These are phyloP conservation scores for Hypomontagnella submonticulosa DNA, from an alignment of 495 filamentous ascomycete genomes.

Conservation along the genomic window DNA sequence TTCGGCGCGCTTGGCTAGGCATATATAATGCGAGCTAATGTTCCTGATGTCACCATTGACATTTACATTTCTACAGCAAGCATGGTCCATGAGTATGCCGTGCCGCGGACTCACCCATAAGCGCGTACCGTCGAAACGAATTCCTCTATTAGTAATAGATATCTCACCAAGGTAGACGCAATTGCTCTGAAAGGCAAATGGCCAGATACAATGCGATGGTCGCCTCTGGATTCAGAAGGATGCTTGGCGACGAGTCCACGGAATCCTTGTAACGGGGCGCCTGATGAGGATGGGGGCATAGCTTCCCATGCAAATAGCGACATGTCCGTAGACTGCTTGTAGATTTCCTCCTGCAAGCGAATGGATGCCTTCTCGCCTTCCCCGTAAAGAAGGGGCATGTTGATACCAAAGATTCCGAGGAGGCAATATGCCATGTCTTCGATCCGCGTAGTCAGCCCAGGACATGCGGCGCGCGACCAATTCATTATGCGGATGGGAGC, in stretches of 20 bases:
- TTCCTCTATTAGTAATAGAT: constrained; percentile 1
- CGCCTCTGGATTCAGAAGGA: neutral
- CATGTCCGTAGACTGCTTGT: neutral
- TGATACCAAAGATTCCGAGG: constrained; percentile 19
- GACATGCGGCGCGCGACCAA: constrained; percentile 15
- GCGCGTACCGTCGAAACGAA: neutral
- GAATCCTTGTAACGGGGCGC: neutral
- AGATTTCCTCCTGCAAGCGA: constrained; percentile 4
- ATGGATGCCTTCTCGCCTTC: constrained; percentile 17
- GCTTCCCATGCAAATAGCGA: constrained; percentile 4
- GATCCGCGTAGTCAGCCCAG: constrained; percentile 20
- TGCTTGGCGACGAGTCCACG: constrained; percentile 2
- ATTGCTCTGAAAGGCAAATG: neutral
- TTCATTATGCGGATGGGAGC: neutral
- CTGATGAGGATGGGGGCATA: neutral
- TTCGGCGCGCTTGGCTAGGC: too few species aligned
- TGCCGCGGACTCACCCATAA: neutral
- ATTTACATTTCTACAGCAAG: neutral
- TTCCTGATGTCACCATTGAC: too few species aligned
- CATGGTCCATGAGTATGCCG: neutral
- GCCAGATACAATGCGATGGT: neutral
- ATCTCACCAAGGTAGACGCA: neutral
- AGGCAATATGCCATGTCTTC: constrained; percentile 27
- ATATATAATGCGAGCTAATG: too few species aligned
- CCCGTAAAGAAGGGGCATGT: constrained; percentile 28